Evolutionary conservation across 192 early-diverging fungal species (phyloP), one percentile per base, ranked within the genome.

Genomic region (Coemansia erecta): DNA sequence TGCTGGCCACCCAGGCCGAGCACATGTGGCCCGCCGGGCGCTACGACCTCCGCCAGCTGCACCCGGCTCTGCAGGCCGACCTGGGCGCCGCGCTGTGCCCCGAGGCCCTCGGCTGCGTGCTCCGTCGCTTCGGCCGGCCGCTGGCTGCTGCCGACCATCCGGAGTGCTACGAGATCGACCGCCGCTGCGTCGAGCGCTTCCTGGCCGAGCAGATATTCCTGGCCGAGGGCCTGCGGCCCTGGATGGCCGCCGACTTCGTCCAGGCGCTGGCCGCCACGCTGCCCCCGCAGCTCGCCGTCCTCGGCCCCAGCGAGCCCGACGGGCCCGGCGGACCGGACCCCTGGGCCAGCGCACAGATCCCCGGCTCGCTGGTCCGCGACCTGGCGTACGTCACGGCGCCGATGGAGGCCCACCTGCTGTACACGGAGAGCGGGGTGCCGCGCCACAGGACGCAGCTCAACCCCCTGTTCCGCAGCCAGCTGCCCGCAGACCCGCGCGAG

Each of bases 201-300:
- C 51, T 80, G 40, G 77, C 77, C 31, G 61, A 67, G 55, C 71
- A 74, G 46, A 68, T 80, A 14, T 80, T 80, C 44, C 63, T 53
- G 2, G 54, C 64, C 9, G 68, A 70, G 47, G 55, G 46, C 10
- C 43, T 60, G 43, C 64, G 69, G 13, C 28, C 71, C 13, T 80
- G 77, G 77, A 67, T 67, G 0, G 68, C 58, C 26, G 7, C 64
- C 21, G 77, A 80, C 61, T 74, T 80, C 35, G 50, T 68, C 2
- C 10, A 35, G 9, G 72, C 77, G 3, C 52, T 73, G 37, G 64
- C 41, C 8, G 68, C 64, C 9, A 63, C 72, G 11, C 70, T 72
- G 71, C 77, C 77, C 22, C 77, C 77, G 39, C 77, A 74, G 57
- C 63, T 80, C 26, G 24, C 18, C 8, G n/a, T n/a, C n/a, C n/a